phyloP scores from a whole-genome alignment of 2,329 filamentous ascomycete species.

The Aureobasidium vineae region DNA sequence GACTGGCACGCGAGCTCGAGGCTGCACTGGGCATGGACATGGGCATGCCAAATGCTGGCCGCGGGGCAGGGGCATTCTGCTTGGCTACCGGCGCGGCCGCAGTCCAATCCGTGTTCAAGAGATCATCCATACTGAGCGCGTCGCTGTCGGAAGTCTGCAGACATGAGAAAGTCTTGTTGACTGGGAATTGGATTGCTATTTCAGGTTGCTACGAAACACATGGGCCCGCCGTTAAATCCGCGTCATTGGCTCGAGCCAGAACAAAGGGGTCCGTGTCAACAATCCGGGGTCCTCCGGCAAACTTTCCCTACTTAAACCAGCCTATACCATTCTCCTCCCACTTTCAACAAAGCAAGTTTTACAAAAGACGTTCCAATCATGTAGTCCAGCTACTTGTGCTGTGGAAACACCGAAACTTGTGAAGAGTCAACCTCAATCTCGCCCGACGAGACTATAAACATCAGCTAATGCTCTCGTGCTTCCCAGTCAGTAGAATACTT shows the following conservation, averaged over 20 bases:
- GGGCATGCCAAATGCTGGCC: slow-evolving; percentile 33
- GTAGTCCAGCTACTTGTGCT: neutral
- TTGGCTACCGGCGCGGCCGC: slow-evolving; percentile 21
- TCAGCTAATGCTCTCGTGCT: neutral
- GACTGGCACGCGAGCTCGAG: slow-evolving; percentile 40
- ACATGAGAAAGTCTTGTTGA: slow-evolving; percentile 1
- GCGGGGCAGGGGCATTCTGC: slow-evolving; percentile 18
- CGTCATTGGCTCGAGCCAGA: slow-evolving; percentile 17
- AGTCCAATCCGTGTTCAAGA: slow-evolving; percentile 51
- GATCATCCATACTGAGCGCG: slow-evolving; percentile 47
- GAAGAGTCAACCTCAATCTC: neutral
- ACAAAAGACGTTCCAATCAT: neutral
- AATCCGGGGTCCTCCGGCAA: slow-evolving; percentile 1
- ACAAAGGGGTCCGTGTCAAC: slow-evolving; percentile 16
- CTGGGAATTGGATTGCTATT: slow-evolving; percentile 12
- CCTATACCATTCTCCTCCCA: neutral
- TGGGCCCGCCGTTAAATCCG: slow-evolving; percentile 12
- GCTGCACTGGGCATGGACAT: slow-evolving; percentile 30
- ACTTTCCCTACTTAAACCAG: neutral
- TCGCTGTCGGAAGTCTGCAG: slow-evolving; percentile 16
- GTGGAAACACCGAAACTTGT: too few relatives aligned
- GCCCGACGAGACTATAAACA: neutral
- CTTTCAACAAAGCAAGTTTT: neutral
- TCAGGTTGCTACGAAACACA: slow-evolving; percentile 21
- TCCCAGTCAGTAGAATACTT: neutral